These are phyloP conservation scores for Circinella minor DNA, from an alignment of 371 early-diverging fungal genomes.

Conservation along the genomic window DNA sequence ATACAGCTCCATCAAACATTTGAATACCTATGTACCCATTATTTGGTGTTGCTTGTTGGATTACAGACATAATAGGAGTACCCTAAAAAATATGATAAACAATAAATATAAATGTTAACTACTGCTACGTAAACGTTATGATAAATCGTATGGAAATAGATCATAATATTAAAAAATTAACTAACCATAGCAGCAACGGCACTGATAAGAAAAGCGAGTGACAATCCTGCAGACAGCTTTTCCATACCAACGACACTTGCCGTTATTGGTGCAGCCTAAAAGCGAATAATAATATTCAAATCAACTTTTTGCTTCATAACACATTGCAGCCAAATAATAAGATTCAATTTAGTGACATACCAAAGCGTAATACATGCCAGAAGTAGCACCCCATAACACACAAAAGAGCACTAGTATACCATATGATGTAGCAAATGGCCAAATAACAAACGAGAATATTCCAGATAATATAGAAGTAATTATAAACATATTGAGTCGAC, in stretches of 20 bases:
- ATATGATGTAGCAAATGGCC: conserved; percentile 61
- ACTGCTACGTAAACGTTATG: too few species aligned
- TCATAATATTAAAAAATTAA: too few species aligned
- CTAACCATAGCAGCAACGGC: conserved; percentile 29
- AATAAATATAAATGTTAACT: too few species aligned
- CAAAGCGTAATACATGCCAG: conserved; percentile 44
- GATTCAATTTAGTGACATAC: background rate
- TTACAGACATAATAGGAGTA: conserved; percentile 39
- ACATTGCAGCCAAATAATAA: too few species aligned
- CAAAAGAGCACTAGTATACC: conserved; percentile 53
- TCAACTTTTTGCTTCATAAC: too few species aligned
- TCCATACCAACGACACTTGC: conserved; percentile 56
- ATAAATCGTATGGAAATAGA: too few species aligned
- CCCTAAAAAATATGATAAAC: conserved; percentile 5
- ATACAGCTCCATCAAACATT: conserved; percentile 45
- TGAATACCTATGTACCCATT: conserved; percentile 42
- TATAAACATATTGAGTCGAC: conserved; percentile 53
- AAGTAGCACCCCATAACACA: conserved; percentile 49
- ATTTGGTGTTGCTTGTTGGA: conserved; percentile 29
- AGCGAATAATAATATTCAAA: too few species aligned
- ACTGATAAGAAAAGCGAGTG: conserved; percentile 57
- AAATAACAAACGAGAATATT: conserved; percentile 48
- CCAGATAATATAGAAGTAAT: conserved; percentile 35
- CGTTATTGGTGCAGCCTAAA: conserved; percentile 54
- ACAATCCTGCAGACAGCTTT: conserved; percentile 55